A percentile compares a stretch with the other conserved stretches of the same genome.
phyloP scores from a whole-genome alignment of 2,329 filamentous ascomycete genomes.

The Pseudogymnoascus verrucosus region DNA sequence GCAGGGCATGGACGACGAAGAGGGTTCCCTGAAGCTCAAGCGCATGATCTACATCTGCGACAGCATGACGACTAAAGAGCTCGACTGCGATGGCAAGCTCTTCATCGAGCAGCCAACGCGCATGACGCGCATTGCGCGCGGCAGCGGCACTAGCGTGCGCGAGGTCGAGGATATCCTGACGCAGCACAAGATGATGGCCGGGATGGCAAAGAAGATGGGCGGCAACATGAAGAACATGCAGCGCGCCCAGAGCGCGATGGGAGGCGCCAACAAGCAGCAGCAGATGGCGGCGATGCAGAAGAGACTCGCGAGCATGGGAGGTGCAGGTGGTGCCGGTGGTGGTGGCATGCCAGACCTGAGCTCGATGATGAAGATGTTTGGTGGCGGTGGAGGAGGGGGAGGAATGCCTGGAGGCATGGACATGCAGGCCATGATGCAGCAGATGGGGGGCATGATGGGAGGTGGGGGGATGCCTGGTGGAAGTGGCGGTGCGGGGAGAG shows the following conservation, averaged over 20 bases:
- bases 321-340: slow-evolving; percentile 50
- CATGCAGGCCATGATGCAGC: slow-evolving; percentile 74
- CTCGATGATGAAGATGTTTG: slow-evolving; percentile 87
- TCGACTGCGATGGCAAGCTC: slow-evolving; percentile 90
- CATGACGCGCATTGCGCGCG: slow-evolving; percentile 85
- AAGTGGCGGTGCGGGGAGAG: slow-evolving; percentile 23
- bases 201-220: slow-evolving; percentile 98
- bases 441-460: slow-evolving; percentile 46
- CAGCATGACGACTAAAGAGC: slow-evolving; percentile 92
- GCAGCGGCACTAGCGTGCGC: slow-evolving; percentile 80
- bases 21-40: slow-evolving; percentile 86
- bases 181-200: slow-evolving; percentile 97
- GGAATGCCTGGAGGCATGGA: slow-evolving; percentile 52
- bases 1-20: slow-evolving; percentile 93
- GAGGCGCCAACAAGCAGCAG: slow-evolving; percentile 81
- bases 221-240: slow-evolving; percentile 98
- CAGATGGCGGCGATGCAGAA: slow-evolving; percentile 98
- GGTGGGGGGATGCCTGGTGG: slow-evolving; percentile 41
- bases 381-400: slow-evolving; percentile 56
- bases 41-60: slow-evolving; percentile 99
- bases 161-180: slow-evolving; percentile 97
- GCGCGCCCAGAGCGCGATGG: slow-evolving; percentile 82
- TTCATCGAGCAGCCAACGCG: slow-evolving; percentile 87
- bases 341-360: slow-evolving; percentile 72
- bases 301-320: slow-evolving; percentile 85